Evolutionary conservation across 2,329 filamentous ascomycete genomes (phyloP), one percentile per base, ranked within the genome.

Genomic region (Pseudocercospora musae): DNA sequence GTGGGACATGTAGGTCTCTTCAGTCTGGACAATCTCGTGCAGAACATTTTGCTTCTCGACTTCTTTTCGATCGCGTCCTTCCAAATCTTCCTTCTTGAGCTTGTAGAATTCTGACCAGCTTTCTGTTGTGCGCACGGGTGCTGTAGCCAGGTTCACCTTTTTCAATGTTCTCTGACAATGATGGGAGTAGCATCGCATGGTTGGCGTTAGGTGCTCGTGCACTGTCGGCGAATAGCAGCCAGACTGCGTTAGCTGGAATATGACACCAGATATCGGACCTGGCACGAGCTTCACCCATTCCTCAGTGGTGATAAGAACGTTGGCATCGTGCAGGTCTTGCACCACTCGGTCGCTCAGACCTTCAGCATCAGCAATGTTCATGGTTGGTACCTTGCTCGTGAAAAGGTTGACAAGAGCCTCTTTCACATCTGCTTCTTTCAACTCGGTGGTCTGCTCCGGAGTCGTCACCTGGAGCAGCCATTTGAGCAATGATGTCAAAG

Each of bases 301-400:
- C 76, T 99, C 95, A 33, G 97, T 94, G 13, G 89, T 88, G 4
- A 96, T 81, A 31, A 99, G 79, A 10, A 92, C 91, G 42, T 88
- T 89, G 8, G 89, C 87, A 23, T 85, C 83, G 67, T 94, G 85
- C 91, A 99, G 95, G 52, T 88, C 85, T 59, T 87, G 82, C 1
- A 96, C 87, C 0, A 96, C 90, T 44, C 86, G 87, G 62, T 86
- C 85, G 65, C 91, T 91, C 57, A 99, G 81, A 0, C 88, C 89
- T 75, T 99, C 95, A 0, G 95, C 95, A 80, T 99, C 96, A 5
- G 94, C 93, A 46, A 95, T 94, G 70, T 99, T 98, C 92, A 99
- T 97, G 0, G 92, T 99, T 0, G 95, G 93, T 0, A 99, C 92
- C 76, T 97, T 98, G 77, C 91, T 86, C 1, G 91, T 96, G 75